phyloP scores from a whole-genome alignment of 768 basidiomycete species.

The Pleurotus eryngii region DNA sequence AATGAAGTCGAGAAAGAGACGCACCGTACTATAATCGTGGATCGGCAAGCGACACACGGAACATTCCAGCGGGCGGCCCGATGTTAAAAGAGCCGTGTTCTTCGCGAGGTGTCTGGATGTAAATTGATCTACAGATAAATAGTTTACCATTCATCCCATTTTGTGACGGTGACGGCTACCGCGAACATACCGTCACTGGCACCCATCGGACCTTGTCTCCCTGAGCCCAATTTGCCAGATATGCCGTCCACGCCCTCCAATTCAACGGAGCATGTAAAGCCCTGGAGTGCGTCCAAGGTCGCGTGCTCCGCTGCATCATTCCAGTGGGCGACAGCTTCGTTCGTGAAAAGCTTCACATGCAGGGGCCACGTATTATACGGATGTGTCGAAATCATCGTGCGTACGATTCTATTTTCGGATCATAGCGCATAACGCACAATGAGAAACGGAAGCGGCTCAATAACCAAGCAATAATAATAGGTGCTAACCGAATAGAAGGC shows the following conservation, averaged over 20 bases:
- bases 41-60: slow-evolving; percentile 44
- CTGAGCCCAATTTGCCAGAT: slow-evolving; percentile 49
- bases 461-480: background rate
- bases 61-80: slow-evolving; percentile 34
- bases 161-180: background rate
- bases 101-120: slow-evolving; percentile 48
- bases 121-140: slow-evolving; percentile 37
- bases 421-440: background rate
- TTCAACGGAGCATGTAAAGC: slow-evolving; percentile 50
- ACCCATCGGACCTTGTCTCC: slow-evolving; percentile 51
- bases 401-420: slow-evolving; percentile 44
- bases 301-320: slow-evolving; percentile 21
- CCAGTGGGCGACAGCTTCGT: slow-evolving; percentile 59
- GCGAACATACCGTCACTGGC: slow-evolving; percentile 54
- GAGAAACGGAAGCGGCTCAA: background rate
- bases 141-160: background rate
- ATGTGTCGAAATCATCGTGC: slow-evolving; percentile 57
- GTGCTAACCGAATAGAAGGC: slow-evolving; percentile 44
- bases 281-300: slow-evolving; percentile 31
- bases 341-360: slow-evolving; percentile 71
- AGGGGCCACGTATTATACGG: slow-evolving; percentile 76
- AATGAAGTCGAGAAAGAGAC: slow-evolving; percentile 14
- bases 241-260: slow-evolving; percentile 72
- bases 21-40: slow-evolving; percentile 36
- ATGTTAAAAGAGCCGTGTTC: slow-evolving; percentile 37